Evolutionary conservation across 2,329 filamentous ascomycete genomes (phyloP).

Genomic region (Zasmidium cellare): DNA sequence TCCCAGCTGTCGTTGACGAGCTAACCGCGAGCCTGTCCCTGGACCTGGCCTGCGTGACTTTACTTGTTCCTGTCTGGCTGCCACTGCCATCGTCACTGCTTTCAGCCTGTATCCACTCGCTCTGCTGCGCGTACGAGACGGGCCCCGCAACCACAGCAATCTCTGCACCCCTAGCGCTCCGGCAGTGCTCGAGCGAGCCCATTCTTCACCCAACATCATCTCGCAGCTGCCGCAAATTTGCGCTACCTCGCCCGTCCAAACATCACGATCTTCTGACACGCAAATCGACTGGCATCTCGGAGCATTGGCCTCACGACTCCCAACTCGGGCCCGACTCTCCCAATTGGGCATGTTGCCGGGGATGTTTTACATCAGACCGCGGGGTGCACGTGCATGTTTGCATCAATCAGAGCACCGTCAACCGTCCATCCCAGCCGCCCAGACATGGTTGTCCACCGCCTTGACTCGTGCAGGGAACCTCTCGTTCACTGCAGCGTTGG

Average conservation of each 20-base stretch:
- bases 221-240: constrained; percentile 10
- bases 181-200: constrained; percentile 19
- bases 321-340: constrained; percentile 6
- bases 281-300: constrained; percentile 4
- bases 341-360: neutral
- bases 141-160: constrained; percentile 8
- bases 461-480: constrained; percentile 8
- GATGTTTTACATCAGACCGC: constrained; percentile 9
- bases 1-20: constrained; percentile 3
- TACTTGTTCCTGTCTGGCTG: constrained; percentile 8
- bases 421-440: constrained; percentile 1
- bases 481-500: neutral
- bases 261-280: neutral
- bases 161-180: constrained; percentile 16
- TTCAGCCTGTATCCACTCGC: neutral
- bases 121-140: constrained; percentile 1
- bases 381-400: constrained; percentile 6
- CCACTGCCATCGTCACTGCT: neutral
- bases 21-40: constrained; percentile 2
- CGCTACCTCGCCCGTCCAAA: neutral
- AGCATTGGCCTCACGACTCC: neutral
- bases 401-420: constrained; percentile 5
- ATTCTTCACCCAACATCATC: neutral
- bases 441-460: constrained; percentile 4
- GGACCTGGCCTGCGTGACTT: constrained; percentile 1